A percentile compares a stretch with the other conserved stretches of the same genome.
Conservation (phyloP, 2,329 filamentous ascomycete species). For the Scedosporium boydii region DNA sequence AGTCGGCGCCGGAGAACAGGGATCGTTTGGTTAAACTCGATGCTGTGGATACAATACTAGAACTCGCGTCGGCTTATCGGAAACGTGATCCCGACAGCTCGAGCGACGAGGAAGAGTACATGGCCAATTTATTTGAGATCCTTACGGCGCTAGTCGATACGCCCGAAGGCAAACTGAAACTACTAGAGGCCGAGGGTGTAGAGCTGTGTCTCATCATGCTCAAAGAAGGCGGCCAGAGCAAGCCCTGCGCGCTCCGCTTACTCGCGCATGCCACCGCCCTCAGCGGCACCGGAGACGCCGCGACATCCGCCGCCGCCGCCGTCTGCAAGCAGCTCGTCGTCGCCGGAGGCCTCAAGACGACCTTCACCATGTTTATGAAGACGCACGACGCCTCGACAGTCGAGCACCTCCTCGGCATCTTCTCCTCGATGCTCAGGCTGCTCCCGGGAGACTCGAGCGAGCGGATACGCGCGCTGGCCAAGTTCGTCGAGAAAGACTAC, state of each 20-base stretch:
- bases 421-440: conserved; percentile 70
- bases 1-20: conserved; percentile 61
- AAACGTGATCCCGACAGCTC: conserved; percentile 78
- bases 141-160: conserved; percentile 75
- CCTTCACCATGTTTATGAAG: conserved; percentile 86
- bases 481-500: conserved; percentile 93
- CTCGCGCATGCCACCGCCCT: conserved; percentile 62
- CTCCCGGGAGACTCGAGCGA: conserved; percentile 69
- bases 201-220: conserved; percentile 90
- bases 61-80: conserved; percentile 76
- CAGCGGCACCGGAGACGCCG: not conserved
- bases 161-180: conserved; percentile 63
- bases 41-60: conserved; percentile 70
- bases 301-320: conserved; percentile 39
- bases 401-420: conserved; percentile 78
- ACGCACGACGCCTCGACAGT: conserved; percentile 58
- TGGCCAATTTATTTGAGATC: conserved; percentile 86
- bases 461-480: conserved; percentile 77
- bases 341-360: conserved; percentile 70
- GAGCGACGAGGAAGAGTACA: conserved; percentile 85
- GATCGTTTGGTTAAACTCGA: conserved; percentile 54
- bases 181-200: conserved; percentile 82
- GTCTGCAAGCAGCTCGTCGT: conserved; percentile 74
- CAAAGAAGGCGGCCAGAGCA: conserved; percentile 77
- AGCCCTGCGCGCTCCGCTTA: conserved; percentile 65